Percentiles rank a stretch among this genome's conserved stretches.
phyloP scores from a whole-genome alignment of 2,329 filamentous ascomycete species.

The Paraphoma chrysanthemicola region DNA sequence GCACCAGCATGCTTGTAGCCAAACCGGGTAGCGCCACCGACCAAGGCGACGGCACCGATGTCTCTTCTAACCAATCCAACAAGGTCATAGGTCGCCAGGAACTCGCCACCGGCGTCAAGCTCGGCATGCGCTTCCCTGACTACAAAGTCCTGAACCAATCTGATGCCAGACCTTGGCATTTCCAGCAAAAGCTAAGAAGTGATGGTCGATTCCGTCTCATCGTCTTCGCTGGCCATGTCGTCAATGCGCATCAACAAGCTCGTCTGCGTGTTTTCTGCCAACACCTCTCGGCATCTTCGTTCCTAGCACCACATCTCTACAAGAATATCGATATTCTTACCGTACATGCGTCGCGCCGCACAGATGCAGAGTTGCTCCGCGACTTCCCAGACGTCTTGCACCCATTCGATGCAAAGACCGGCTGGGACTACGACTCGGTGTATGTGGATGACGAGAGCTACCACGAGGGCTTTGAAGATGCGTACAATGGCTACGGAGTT shows the following conservation, averaged over 20 bases:
- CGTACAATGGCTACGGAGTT: constrained; percentile 66
- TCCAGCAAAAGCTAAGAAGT: constrained; percentile 63
- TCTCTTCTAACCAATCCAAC: constrained; percentile 27
- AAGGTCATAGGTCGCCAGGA: constrained; percentile 46
- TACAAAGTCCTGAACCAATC: constrained; percentile 67
- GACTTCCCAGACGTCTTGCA: constrained; percentile 54
- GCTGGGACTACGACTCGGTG: constrained; percentile 53
- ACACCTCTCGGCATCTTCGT: constrained; percentile 46
- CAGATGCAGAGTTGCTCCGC: constrained; percentile 51
- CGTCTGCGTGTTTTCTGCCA: constrained; percentile 59
- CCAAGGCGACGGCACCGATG: constrained; percentile 58
- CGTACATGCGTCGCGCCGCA: constrained; percentile 63
- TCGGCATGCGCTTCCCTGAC: constrained; percentile 66
- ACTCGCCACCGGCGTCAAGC: constrained; percentile 54
- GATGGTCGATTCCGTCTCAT: constrained; percentile 67
- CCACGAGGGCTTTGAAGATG: constrained; percentile 52
- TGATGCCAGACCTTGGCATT: constrained; percentile 63
- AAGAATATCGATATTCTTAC: constrained; percentile 67
- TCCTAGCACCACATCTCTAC: constrained; percentile 57
- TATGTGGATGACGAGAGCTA: constrained; percentile 57
- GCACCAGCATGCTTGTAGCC: constrained; percentile 60
- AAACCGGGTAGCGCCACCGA: constrained; percentile 56
- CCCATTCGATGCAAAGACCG: constrained; percentile 49
- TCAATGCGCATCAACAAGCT: constrained; percentile 50
- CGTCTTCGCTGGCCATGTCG: constrained; percentile 68